Evolutionary conservation across 208 protist genomes (phyloP), one percentile per base, ranked within the genome.

Genomic region (Naegleria gruberi): DNA sequence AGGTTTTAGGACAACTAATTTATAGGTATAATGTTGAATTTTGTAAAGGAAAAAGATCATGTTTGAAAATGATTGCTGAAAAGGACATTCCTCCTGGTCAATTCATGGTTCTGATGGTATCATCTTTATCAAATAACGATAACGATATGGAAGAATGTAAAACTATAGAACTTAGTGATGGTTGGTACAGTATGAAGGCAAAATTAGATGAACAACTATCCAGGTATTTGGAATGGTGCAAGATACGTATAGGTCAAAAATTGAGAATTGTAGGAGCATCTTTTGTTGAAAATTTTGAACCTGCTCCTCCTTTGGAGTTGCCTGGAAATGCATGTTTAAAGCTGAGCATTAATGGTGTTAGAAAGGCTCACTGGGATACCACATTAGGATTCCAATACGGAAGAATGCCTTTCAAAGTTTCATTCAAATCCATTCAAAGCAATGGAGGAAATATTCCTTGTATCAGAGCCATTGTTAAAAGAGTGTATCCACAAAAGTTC

Each of bases 91-190:
- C 81, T 44, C 42, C 81, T 30, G 15, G 23, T 45, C 30, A 45
- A 44, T 84, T 34, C 40, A 84, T 84, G 34, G n/a, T 84, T 44
- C 44, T 84, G n/a, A 30, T 41, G 3, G 42, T 84, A 6, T n/a
- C 81, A 45, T 45, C 34, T 34, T 40, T 84, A 44, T 37, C 17
- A 7, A 77, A 77, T 77, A 77, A 6, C 1, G 30, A 77, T n/a
- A 37, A 12, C 40, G 65, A 81, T 81, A 26, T n/a, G 4, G 4
- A 5, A 4, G 65, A 37, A 40, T n/a, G 19, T 81, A 84, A 84
- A 55, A 90, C 37, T 90, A 85, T 90, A 41, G 87, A 90, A 74
- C 12, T 90, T 0, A 90, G 34, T 6, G 87, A 90, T 73, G 87
- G 87, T 40, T 90, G 87, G 87, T 90, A 90, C 15, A 47, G 26